Conservation (phyloP, 345 rosid genomes). For the Citrus cavaleriei region DNA sequence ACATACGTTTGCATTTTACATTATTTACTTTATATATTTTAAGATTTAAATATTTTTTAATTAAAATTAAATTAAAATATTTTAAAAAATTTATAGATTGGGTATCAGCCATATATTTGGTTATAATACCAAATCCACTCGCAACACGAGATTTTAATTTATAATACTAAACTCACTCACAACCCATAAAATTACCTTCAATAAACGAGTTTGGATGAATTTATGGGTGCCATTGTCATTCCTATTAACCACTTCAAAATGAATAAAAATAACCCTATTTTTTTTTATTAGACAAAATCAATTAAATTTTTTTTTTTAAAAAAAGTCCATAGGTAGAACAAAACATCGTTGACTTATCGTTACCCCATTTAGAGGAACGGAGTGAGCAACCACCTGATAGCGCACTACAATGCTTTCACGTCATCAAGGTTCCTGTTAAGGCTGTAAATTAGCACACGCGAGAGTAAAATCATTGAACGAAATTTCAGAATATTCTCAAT, state of each 20-base stretch:
- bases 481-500: not conserved
- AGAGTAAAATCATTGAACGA: not conserved
- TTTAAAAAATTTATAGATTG: rapidly evolving
- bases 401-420: not conserved
- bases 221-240: rapidly evolving
- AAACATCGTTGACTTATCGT: not conserved
- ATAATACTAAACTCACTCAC: no score
- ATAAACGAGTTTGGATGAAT: rapidly evolving
- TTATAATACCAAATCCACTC: no score
- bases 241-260: not conserved
- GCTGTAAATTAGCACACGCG: not conserved
- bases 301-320: no score
- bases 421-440: no score
- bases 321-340: not conserved
- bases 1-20: no score
- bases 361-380: not conserved
- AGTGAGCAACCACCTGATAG: not conserved
- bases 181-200: no score
- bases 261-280: no score
- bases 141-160: no score
- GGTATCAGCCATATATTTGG: rapidly evolving
- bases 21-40: no score
- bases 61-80: no score
- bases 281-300: no score
- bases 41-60: no score